phyloP scores from a whole-genome alignment of 176 grass and related monocot genomes.

The Aegilops umbellulata region DNA sequence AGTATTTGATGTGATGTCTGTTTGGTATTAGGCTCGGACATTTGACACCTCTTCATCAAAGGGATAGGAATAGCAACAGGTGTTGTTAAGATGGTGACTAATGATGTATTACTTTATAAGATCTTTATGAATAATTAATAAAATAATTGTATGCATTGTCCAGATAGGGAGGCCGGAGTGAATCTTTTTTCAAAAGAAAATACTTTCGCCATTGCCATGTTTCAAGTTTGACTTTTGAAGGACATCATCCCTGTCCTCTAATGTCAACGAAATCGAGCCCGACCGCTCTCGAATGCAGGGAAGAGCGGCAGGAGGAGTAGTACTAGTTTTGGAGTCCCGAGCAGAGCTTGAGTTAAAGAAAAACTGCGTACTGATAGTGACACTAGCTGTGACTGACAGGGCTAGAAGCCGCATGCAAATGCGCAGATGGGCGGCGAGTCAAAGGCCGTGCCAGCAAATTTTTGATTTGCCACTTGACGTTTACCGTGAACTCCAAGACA shows the following conservation, averaged over 20 bases:
- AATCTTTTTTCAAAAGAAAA: no score
- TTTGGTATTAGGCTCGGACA: no score
- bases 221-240: neutral
- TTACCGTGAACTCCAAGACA: neutral
- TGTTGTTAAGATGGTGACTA: no score
- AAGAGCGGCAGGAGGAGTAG: neutral
- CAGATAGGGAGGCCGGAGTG: no score
- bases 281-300: neutral
- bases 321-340: conserved; percentile 40
- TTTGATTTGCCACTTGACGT: neutral
- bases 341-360: neutral
- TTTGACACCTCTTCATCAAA: no score
- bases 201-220: neutral
- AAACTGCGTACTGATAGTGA: neutral
- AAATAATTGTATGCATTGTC: no score
- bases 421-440: neutral
- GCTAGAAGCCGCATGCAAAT: neutral
- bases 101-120: no score
- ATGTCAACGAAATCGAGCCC: conserved; percentile 16
- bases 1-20: no score
- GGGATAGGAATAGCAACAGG: no score
- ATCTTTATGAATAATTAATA: no score
- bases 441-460: neutral
- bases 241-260: neutral
- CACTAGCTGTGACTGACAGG: neutral